phyloP scores from a whole-genome alignment of 768 basidiomycete species.

The Rhizopogon vesiculosus region DNA sequence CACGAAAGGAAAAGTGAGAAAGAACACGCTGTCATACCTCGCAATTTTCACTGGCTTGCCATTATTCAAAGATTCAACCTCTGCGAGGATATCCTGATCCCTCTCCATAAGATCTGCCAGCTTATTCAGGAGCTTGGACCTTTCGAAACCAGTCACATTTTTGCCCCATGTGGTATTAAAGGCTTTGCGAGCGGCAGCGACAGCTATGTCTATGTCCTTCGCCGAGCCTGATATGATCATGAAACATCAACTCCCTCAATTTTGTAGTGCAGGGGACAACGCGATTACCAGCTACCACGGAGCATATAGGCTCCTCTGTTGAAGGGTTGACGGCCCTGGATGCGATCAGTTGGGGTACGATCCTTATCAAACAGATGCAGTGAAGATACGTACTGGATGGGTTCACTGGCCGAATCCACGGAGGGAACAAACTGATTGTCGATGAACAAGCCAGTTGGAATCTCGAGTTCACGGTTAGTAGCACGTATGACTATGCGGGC shows the following conservation, averaged over 20 bases:
- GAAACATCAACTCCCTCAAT: background rate
- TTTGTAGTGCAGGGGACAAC: background rate
- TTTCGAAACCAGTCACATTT: slow-evolving; percentile 78
- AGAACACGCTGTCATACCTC: slow-evolving; percentile 30
- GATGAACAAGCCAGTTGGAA: slow-evolving; percentile 87
- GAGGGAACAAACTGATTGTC: slow-evolving; percentile 87
- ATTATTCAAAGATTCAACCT: slow-evolving; percentile 84
- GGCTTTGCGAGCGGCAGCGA: slow-evolving; percentile 76
- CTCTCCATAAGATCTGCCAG: slow-evolving; percentile 89
- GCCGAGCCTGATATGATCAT: slow-evolving; percentile 41
- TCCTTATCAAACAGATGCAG: slow-evolving; percentile 14
- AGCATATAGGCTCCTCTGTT: slow-evolving; percentile 69
- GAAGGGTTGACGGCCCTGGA: slow-evolving; percentile 74
- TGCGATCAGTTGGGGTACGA: slow-evolving; percentile 11
- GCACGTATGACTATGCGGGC: slow-evolving; percentile 36
- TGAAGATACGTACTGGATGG: slow-evolving; percentile 48
- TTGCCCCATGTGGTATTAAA: slow-evolving; percentile 88
- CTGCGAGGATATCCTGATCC: slow-evolving; percentile 76
- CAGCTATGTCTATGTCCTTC: slow-evolving; percentile 80
- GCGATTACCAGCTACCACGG: slow-evolving; percentile 55
- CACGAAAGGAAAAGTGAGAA: background rate
- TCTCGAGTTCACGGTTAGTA: slow-evolving; percentile 45
- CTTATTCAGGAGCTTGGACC: slow-evolving; percentile 77
- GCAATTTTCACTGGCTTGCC: slow-evolving; percentile 80
- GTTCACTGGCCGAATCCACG: slow-evolving; percentile 52